Percentiles rank a stretch among this genome's conserved stretches.
Conservation (phyloP, 2,329 filamentous ascomycete species). For the Fusarium tjaetaba region DNA sequence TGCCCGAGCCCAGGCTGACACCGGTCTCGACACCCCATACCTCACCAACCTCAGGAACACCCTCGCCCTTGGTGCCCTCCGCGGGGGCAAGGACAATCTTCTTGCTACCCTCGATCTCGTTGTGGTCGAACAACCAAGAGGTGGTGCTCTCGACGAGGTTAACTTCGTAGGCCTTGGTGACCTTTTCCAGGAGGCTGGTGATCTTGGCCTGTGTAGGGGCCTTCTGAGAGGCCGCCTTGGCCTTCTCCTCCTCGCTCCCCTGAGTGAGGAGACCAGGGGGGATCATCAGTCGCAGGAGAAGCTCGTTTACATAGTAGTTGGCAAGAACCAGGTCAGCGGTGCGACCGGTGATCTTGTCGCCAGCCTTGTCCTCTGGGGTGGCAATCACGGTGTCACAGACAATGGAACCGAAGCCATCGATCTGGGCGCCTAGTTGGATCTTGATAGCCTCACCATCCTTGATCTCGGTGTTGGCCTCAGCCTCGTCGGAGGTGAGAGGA, state of each 20-base stretch:
- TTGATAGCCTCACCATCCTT: constrained; percentile 91
- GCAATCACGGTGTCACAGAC: constrained; percentile 93
- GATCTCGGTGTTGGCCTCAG: constrained; percentile 82
- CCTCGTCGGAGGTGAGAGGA: constrained; percentile 84
- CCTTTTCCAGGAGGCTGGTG: constrained; percentile 86
- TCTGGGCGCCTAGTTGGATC: constrained; percentile 99
- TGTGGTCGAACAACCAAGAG: constrained; percentile 94
- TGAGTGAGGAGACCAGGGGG: constrained; percentile 86
- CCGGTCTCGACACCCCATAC: constrained; percentile 99
- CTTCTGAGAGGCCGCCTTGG: constrained; percentile 86
- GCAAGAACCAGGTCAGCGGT: constrained; percentile 89
- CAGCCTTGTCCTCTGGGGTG: constrained; percentile 66
- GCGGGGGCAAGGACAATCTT: constrained; percentile 93
- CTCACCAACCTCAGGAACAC: constrained; percentile 86
- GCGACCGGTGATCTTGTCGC: constrained; percentile 76
- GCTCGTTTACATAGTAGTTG: constrained; percentile 94
- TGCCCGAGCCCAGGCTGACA: constrained; percentile 88
- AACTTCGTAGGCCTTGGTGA: constrained; percentile 89
- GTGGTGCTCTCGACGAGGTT: constrained; percentile 98
- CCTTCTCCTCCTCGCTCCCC: constrained; percentile 93
- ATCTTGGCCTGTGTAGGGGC: constrained; percentile 87
- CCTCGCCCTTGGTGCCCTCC: constrained; percentile 91
- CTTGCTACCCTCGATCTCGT: constrained; percentile 97
- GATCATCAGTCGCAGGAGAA: constrained; percentile 88
- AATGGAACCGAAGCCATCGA: constrained; percentile 96